Base-by-base conservation (phyloP, 352 stramenopile species). In the Pythium volutum region DNA sequence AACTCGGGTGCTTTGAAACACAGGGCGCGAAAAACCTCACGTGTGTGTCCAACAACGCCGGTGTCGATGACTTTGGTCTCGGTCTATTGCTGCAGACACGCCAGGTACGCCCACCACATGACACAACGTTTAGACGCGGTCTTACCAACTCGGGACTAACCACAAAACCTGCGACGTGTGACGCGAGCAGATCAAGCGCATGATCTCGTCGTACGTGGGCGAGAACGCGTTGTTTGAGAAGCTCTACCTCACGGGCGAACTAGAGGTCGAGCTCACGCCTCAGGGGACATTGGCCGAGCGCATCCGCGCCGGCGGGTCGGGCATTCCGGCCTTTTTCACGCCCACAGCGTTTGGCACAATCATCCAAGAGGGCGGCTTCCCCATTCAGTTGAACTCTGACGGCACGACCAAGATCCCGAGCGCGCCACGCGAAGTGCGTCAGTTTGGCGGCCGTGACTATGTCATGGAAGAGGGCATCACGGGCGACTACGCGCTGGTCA, bases 231-330 rank as follows among this genome's bases (percentile, higher is more conserved):
- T 96, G 10, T 98, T 98, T 59, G 91, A 97, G 66, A 87, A 93
- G 48, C 76, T 96, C 18, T 97, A 97, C 67, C 82, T 98, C 27
- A 96, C 79, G 33, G 94, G 92, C 14, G 54, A 93, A 55, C 70
- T 98, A 22, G 92, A 98, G 73, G 90, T 99, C n/a, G 96, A 99
- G 70, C 79, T 99, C 22, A 98, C 93, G n/a, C 96, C 96, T 3
- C 94, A 98, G 75, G 96, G 96, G 57, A 98, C 96, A 0, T 76
- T 99, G 20, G 95, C 96, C 4, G 91, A 97, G 64, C 81, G 95
- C 43, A 85, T 98, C 31, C 81, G 90, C 38, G 90, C 95, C 12
- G 95, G 89, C 39, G 96, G 96, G 7, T 91, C 90, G 20, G 96
- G 96, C 15, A 98, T 98, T 67, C 96, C 96, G 10, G 96, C 95